phyloP scores from a whole-genome alignment of 768 basidiomycete species.

The Thelephora ganbajun region DNA sequence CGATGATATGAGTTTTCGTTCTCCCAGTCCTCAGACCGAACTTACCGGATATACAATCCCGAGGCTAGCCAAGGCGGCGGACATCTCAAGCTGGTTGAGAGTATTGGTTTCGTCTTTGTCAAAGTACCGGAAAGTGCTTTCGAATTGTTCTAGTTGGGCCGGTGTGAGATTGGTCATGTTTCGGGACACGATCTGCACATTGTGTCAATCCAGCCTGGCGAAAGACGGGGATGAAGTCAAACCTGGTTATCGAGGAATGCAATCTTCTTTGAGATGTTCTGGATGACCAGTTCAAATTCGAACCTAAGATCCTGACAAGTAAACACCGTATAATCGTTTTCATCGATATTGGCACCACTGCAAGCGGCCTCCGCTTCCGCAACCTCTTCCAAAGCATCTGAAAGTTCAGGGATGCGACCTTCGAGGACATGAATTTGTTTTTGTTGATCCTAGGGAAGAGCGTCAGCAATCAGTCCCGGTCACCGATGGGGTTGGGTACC shows the following conservation, averaged over 20 bases:
- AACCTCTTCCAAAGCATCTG: slow-evolving; percentile 39
- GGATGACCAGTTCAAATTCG: slow-evolving; percentile 71
- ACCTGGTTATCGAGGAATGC: slow-evolving; percentile 96
- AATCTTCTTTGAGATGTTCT: slow-evolving; percentile 79
- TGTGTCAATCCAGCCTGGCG: neutral
- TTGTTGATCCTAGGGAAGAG: slow-evolving; percentile 53
- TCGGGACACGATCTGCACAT: slow-evolving; percentile 71
- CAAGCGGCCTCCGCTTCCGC: slow-evolving; percentile 62
- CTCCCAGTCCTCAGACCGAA: neutral
- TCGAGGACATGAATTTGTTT: slow-evolving; percentile 49
- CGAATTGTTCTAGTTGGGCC: slow-evolving; percentile 91
- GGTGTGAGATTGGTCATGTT: slow-evolving; percentile 92
- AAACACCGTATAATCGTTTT: slow-evolving; percentile 91
- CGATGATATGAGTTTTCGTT: neutral
- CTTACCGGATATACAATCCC: slow-evolving; percentile 84
- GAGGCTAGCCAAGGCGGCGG: slow-evolving; percentile 87
- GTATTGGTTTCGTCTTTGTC: slow-evolving; percentile 90
- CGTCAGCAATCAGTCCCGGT: neutral
- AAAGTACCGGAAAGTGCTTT: slow-evolving; percentile 95
- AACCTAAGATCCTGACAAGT: slow-evolving; percentile 82
- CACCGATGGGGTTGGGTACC: slow-evolving; percentile 20
- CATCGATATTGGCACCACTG: slow-evolving; percentile 80
- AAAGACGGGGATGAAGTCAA: slow-evolving; percentile 6
- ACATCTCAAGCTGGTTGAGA: slow-evolving; percentile 71
- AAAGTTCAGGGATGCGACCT: slow-evolving; percentile 50